These are phyloP conservation scores for Gonium pectorale DNA, from an alignment of 139 green algal species.

Conservation along the genomic window DNA sequence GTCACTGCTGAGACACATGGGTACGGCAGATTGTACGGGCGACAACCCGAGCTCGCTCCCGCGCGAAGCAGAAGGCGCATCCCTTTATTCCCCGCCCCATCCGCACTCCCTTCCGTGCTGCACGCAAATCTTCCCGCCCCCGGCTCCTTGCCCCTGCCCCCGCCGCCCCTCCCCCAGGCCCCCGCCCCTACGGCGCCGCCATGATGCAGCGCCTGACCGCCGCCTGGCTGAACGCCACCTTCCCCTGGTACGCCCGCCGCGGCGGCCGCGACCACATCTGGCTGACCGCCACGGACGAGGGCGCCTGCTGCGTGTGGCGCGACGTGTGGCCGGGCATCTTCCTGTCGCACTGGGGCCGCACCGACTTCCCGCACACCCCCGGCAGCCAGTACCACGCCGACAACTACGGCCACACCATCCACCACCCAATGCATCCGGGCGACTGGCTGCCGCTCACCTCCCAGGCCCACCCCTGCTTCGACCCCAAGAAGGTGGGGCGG, in stretches of 20 bases:
- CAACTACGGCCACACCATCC: slow-evolving; percentile 12
- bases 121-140: not conserved
- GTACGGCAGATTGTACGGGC: too few relatives aligned
- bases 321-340: slow-evolving; percentile 58
- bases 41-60: too few relatives aligned
- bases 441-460: slow-evolving; percentile 47
- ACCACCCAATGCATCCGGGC: slow-evolving; percentile 5
- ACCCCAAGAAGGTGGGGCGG: slow-evolving; percentile 56
- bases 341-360: slow-evolving; percentile 68
- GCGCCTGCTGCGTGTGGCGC: slow-evolving; percentile 43
- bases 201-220: slow-evolving; percentile 41
- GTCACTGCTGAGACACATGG: too few relatives aligned
- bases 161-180: not conserved
- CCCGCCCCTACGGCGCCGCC: slow-evolving; percentile 46
- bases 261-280: slow-evolving; percentile 72
- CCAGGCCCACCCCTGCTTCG: slow-evolving; percentile 62
- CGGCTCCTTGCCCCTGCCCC: not conserved
- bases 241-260: slow-evolving; percentile 28
- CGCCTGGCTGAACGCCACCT: slow-evolving; percentile 42
- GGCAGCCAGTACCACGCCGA: slow-evolving; percentile 36
- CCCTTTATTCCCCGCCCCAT: too few relatives aligned
- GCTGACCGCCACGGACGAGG: slow-evolving; percentile 65
- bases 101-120: too few relatives aligned
- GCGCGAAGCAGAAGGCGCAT: too few relatives aligned
- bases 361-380: slow-evolving; percentile 54